Conservation (phyloP, 345 rosid species). For the Barbarea vulgaris region DNA sequence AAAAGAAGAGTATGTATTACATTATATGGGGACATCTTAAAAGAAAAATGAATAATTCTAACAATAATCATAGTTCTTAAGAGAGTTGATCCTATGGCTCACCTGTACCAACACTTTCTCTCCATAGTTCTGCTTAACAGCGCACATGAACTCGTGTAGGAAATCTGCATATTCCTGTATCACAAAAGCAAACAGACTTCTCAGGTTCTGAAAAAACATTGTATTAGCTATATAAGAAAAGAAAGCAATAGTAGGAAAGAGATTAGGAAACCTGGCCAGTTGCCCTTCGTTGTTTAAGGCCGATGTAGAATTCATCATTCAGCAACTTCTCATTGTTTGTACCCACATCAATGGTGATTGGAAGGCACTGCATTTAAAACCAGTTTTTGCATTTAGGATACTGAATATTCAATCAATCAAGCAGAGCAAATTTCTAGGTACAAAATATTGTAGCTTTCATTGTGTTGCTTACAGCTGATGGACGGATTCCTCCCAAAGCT, state of each 20-base stretch:
- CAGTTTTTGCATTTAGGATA: neutral
- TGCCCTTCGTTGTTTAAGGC: slow-evolving; percentile 76
- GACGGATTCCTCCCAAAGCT: slow-evolving; percentile 88
- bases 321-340: slow-evolving; percentile 80
- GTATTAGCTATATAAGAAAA: slow-evolving; percentile 2
- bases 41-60: neutral
- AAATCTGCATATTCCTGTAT: slow-evolving; percentile 88
- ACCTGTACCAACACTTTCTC: slow-evolving; percentile 96
- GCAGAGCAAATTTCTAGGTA: neutral
- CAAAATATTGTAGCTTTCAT: slow-evolving; percentile 1
- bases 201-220: slow-evolving; percentile 29
- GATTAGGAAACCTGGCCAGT: slow-evolving; percentile 66
- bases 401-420: slow-evolving; percentile 6
- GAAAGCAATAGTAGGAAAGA: neutral
- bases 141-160: slow-evolving; percentile 89
- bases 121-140: slow-evolving; percentile 93
- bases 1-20: slow-evolving; percentile 30
- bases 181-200: slow-evolving; percentile 7
- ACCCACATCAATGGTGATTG: slow-evolving; percentile 95
- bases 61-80: neutral
- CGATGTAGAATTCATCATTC: slow-evolving; percentile 82
- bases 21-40: neutral
- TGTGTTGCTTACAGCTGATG: slow-evolving; percentile 70
- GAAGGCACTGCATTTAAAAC: slow-evolving; percentile 64
- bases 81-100: slow-evolving; percentile 23